Evolutionary conservation across 257 asterid species (phyloP), one percentile per base, ranked within the genome.

Genomic region (Anisodus acutangulus): DNA sequence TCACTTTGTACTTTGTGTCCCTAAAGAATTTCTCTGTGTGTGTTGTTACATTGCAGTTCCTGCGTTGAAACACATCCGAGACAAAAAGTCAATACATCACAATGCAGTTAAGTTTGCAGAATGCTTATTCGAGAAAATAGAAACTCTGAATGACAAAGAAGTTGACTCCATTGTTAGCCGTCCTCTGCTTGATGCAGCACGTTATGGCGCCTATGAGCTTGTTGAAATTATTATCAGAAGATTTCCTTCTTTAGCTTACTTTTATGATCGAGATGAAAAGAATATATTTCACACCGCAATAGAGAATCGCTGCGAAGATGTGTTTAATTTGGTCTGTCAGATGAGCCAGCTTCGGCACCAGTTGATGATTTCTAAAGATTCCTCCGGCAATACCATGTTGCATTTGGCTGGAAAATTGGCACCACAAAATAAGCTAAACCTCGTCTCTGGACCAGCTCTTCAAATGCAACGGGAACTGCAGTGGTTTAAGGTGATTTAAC

Each of bases 341-440:
- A 26, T 64, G 63, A 67, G 71, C 64, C 13, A 55, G n/a, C 26
- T 19, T 74, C 10, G 26, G 2, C 53, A 45, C 70, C 22, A 31
- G 81, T 9, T 22, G 12, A 26, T 15, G n/a, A 53, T 8, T 10
- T 8, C 11, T 2, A 79, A 10, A 4, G 54, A 80, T 26, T 15
- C 7, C 1, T 15, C 19, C 15, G 39, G 10, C 0, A 82, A 82
- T 45, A 85, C 82, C 35, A 19, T 82, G 22, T 72, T 85, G 39
- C 88, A 85, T 62, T 51, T 85, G 79, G 88, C 85, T n/a, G 88
- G 80, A 2, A 31, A 45, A 9, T 49, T 72, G 70, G 72, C 80
- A 3, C 85, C 83, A 53, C 26, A 31, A 4, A 53, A 57, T 19
- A 54, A 55, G 22, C 72, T 85, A 31, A 69, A 72, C 6, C 49